Evolutionary conservation across 202 grass and related monocot genomes (phyloP).

Genomic region (Zoysia matrella): DNA sequence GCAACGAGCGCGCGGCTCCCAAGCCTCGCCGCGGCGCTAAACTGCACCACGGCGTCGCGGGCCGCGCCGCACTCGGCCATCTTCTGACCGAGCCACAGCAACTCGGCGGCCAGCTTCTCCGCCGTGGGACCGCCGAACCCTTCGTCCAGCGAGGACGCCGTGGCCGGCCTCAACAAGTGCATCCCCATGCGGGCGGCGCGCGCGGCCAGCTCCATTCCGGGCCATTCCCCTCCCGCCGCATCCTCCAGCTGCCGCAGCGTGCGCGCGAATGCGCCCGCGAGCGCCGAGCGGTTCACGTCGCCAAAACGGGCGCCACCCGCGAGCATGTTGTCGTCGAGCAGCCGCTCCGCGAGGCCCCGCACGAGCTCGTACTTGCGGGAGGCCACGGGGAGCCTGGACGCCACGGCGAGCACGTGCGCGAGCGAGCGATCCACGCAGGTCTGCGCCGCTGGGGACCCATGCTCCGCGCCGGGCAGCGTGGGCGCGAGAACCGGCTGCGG

Average conservation of each 20-base stretch:
- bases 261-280: constrained; percentile 55
- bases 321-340: constrained; percentile 68
- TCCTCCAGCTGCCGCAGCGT: constrained; percentile 68
- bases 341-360: constrained; percentile 73
- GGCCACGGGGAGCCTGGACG: constrained; percentile 66
- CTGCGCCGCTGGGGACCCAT: neutral
- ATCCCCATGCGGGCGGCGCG: constrained; percentile 53
- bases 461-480: constrained; percentile 4
- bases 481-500: neutral
- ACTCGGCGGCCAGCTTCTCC: constrained; percentile 81
- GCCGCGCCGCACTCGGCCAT: constrained; percentile 66
- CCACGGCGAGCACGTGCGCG: constrained; percentile 64
- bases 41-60: constrained; percentile 57
- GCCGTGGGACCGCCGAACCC: constrained; percentile 44
- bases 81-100: constrained; percentile 82
- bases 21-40: constrained; percentile 58
- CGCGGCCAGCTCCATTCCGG: constrained; percentile 41
- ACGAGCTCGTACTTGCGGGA: constrained; percentile 87
- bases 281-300: constrained; percentile 56
- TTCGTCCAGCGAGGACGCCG: constrained; percentile 26
- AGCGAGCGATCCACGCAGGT: constrained; percentile 68
- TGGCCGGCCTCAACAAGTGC: constrained; percentile 47
- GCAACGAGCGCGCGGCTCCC: constrained; percentile 55
- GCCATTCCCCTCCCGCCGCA: constrained; percentile 38
- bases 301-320: constrained; percentile 1